A percentile compares a stretch with the other conserved stretches of the same genome.
Conservation (phyloP, 202 grass and related monocot species). For the Cymbopogon flexuosus region DNA sequence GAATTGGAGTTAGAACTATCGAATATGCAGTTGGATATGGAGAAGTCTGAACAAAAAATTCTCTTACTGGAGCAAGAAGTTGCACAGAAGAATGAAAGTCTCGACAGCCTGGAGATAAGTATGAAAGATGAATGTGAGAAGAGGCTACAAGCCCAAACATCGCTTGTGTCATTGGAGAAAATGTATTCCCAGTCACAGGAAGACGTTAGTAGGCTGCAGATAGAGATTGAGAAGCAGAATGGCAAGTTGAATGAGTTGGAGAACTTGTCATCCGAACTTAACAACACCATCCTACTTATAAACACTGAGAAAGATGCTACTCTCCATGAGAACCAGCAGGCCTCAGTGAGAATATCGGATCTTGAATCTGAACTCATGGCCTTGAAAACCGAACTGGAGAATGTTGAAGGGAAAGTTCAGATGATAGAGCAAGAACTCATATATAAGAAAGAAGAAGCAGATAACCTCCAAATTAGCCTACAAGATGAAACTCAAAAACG, state of each 20-base stretch:
- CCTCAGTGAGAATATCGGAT: constrained; percentile 29
- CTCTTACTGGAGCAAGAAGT: constrained; percentile 46
- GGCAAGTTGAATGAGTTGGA: constrained; percentile 56
- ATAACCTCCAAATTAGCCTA: constrained; percentile 41
- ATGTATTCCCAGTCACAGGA: constrained; percentile 50
- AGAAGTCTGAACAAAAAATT: constrained; percentile 55
- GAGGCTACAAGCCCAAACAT: constrained; percentile 39
- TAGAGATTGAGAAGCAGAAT: constrained; percentile 60
- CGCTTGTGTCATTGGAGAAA: constrained; percentile 33
- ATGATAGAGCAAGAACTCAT: constrained; percentile 41
- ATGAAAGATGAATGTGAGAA: constrained; percentile 43
- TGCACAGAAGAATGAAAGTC: constrained; percentile 34
- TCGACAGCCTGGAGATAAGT: constrained; percentile 22
- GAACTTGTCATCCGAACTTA: constrained; percentile 38
- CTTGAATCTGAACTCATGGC: constrained; percentile 40
- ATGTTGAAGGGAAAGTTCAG: constrained; percentile 54
- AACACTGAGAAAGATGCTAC: constrained; percentile 40
- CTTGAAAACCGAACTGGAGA: constrained; percentile 57
- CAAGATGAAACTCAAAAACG: constrained; percentile 38
- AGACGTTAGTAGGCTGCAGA: constrained; percentile 38
- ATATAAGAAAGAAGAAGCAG: constrained; percentile 39
- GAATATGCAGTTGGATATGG: constrained; percentile 47
- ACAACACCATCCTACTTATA: constrained; percentile 39
- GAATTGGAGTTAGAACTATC: constrained; percentile 43
- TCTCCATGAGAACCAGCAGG: constrained; percentile 35